These are phyloP conservation scores for Saussurea involucrata DNA, from an alignment of 129 eudicot species.

Conservation along the genomic window DNA sequence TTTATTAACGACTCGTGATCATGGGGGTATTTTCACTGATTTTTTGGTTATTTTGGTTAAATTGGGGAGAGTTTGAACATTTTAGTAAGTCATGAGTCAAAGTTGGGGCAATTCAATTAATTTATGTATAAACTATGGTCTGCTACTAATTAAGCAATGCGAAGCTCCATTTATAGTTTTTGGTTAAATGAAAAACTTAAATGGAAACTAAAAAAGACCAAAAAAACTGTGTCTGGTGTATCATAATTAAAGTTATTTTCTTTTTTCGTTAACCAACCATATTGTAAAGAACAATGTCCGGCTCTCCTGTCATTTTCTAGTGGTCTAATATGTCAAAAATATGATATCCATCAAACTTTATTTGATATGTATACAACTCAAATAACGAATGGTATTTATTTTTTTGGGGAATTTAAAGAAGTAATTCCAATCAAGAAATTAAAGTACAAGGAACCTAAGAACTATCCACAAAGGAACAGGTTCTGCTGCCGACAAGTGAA, in stretches of 20 bases:
- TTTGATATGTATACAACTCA: not conserved
- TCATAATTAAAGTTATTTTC: slow-evolving; percentile 1
- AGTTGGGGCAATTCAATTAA: too few relatives aligned
- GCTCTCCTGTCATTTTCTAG: slow-evolving; percentile 23
- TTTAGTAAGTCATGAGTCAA: too few relatives aligned
- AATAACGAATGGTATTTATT: slow-evolving; percentile 9
- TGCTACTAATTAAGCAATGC: not conserved
- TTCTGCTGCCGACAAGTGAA: slow-evolving; percentile 18
- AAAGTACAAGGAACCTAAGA: slow-evolving; percentile 19
- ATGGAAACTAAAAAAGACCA: not conserved
- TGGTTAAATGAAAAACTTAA: not conserved
- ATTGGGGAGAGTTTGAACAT: too few relatives aligned
- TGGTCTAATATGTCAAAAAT: slow-evolving; percentile 10
- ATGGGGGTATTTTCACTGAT: too few relatives aligned
- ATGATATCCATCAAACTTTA: slow-evolving; percentile 17
- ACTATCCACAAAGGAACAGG: slow-evolving; percentile 20
- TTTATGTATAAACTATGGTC: not conserved
- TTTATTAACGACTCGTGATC: too few relatives aligned
- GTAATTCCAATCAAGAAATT: slow-evolving; percentile 17
- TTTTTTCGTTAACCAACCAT: not conserved
- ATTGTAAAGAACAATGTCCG: slow-evolving; percentile 1
- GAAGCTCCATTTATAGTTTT: not conserved
- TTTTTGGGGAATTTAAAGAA: not conserved
- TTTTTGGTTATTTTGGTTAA: too few relatives aligned
- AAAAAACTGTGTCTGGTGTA: not conserved